phyloP scores from a whole-genome alignment of 805 yeast genomes.

The Monosporozyma servazzii region DNA sequence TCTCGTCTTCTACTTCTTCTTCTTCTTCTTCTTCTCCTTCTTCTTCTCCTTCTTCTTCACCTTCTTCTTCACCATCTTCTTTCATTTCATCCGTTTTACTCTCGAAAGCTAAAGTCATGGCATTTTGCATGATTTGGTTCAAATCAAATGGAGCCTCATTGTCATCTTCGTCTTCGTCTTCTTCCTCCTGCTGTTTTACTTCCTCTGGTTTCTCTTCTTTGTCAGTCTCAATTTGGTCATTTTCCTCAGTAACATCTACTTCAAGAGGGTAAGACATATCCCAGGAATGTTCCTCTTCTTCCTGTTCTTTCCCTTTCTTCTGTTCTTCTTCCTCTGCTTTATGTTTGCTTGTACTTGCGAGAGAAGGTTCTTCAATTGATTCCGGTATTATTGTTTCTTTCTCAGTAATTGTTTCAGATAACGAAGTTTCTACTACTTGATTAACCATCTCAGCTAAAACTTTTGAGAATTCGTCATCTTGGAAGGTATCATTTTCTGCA shows the following conservation, averaged over 20 bases:
- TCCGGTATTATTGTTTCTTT: not conserved
- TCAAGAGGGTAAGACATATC: not conserved
- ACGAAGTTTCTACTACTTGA: slow-evolving; percentile 39
- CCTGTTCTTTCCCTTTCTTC: not conserved
- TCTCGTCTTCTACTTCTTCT: not conserved
- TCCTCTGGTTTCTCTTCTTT: not conserved
- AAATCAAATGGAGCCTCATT: slow-evolving; percentile 47
- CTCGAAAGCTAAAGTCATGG: slow-evolving; percentile 66
- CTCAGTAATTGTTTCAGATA: not conserved
- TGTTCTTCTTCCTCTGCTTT: not conserved
- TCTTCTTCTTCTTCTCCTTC: not conserved
- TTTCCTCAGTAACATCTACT: not conserved
- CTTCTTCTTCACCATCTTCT: not conserved
- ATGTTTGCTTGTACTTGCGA: not conserved
- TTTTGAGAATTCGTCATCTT: slow-evolving; percentile 36
- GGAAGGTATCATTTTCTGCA: slow-evolving; percentile 2
- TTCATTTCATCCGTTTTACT: slow-evolving; percentile 11
- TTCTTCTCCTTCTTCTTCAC: not conserved
- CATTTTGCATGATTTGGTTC: slow-evolving; percentile 68
- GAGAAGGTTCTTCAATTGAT: not conserved
- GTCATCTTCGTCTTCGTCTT: not conserved
- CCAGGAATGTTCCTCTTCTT: not conserved
- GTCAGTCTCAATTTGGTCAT: not conserved
- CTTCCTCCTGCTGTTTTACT: not conserved
- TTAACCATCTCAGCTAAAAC: slow-evolving; percentile 50